Evolutionary conservation across 2,329 filamentous ascomycete genomes (phyloP), one percentile per base, ranked within the genome.

Genomic region (Claviceps sp.): DNA sequence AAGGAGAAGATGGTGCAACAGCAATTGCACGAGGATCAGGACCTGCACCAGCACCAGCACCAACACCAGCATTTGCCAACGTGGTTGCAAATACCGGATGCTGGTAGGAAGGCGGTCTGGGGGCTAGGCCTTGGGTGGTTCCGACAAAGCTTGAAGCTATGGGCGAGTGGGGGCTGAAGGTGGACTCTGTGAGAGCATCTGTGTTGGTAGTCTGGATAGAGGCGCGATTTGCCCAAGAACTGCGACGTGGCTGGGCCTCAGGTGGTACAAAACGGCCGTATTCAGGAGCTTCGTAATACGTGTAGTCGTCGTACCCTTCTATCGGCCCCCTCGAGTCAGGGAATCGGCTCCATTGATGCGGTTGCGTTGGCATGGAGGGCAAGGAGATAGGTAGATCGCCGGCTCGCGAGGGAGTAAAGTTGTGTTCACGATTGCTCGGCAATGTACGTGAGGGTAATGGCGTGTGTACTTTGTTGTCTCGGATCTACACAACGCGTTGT

Each of bases 271-370:
- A 47, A 22, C 47, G 42, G 50, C 47, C 20, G 50, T 47, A 38
- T 24, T 50, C 50, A 47, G 50, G 42, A 18, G 30, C n/a, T 40
- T 37, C 34, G 37, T 43, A 40, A 51, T 53, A 51, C 48, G 53
- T 47, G 48, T 45, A 51, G 40, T 53, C 46, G 48, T 55, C 51
- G 46, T 46, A 55, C 50, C 50, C 53, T 47, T 45, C 50, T 46
- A 34, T 16, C 50, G 13, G 38, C 48, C 50, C 44, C 50, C 50
- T 51, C 48, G 74, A 67, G 55, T 71, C 65, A 54, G 78, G 77
- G 56, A 81, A 68, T 61, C 78, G 67, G 63, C 77, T 77, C 78
- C 78, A 81, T 68, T 81, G 81, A 41, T 75, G 73, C 50, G 48
- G 50, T 43, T 47, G 50, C 47, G 50, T 50, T 22, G 50, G 42